Conservation (phyloP, 192 early-diverging fungal species). For the Chytriomyces sp. region DNA sequence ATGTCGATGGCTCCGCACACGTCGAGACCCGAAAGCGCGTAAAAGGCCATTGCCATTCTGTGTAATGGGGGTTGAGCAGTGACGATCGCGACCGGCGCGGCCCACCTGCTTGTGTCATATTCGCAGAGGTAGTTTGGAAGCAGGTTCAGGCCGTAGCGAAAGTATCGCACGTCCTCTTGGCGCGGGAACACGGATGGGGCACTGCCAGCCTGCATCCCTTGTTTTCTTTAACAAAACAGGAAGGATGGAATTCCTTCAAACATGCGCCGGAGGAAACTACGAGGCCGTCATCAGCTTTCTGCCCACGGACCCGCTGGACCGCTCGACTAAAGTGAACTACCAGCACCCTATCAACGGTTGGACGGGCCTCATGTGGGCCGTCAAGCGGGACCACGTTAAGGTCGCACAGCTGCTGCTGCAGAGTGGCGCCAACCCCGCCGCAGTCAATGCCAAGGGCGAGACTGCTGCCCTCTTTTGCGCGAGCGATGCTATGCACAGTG, state of each 20-base stretch:
- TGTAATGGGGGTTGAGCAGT: background rate
- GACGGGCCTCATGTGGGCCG: slow-evolving; percentile 22
- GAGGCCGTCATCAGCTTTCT: slow-evolving; percentile 7
- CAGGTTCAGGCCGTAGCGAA: slow-evolving; percentile 66
- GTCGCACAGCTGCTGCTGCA: slow-evolving; percentile 12
- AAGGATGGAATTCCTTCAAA: slow-evolving; percentile 19
- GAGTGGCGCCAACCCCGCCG: background rate
- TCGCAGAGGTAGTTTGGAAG: slow-evolving; percentile 71
- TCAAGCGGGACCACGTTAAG: slow-evolving; percentile 5
- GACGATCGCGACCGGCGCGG: background rate
- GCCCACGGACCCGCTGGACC: background rate
- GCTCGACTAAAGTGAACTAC: background rate
- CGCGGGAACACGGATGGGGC: too few relatives aligned
- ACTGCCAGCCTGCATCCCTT: too few relatives aligned
- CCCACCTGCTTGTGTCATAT: slow-evolving; percentile 73
- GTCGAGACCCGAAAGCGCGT: slow-evolving; percentile 79
- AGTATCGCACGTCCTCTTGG: slow-evolving; percentile 71
- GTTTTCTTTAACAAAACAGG: background rate
- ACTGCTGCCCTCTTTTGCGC: background rate
- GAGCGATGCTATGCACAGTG: background rate
- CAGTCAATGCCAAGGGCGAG: background rate
- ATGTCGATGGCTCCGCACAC: slow-evolving; percentile 72
- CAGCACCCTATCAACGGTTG: slow-evolving; percentile 17
- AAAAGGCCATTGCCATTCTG: slow-evolving; percentile 88
- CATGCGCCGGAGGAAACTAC: slow-evolving; percentile 1